Percentiles rank a stretch among this genome's conserved stretches.
phyloP scores from a whole-genome alignment of 176 grass and related monocot genomes.

The Aegilops longissima region DNA sequence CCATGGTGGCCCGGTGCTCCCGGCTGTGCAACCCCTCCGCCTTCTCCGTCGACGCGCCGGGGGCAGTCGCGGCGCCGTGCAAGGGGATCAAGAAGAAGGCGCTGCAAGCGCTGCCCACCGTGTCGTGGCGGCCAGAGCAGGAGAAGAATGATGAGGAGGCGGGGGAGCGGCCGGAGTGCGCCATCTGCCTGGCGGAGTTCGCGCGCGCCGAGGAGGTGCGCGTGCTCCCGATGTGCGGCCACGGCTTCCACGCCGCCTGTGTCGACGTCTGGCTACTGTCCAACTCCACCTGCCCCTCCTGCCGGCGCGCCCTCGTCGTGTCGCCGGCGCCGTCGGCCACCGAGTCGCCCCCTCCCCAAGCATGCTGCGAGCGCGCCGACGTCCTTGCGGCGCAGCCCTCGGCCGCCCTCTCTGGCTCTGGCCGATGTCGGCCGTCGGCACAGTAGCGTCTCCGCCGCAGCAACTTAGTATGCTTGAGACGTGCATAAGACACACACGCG shows the following conservation, averaged over 20 bases:
- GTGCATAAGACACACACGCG: too few species aligned
- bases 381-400: not conserved
- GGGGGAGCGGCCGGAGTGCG: conserved; percentile 54
- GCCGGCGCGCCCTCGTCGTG: conserved; percentile 55
- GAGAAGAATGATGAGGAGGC: not conserved
- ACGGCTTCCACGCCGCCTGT: conserved; percentile 82
- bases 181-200: conserved; percentile 78
- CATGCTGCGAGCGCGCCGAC: not conserved
- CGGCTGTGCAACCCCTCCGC: conserved; percentile 43
- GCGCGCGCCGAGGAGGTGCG: conserved; percentile 62
- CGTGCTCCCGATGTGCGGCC: conserved; percentile 72
- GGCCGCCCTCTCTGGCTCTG: not conserved
- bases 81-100: conserved; percentile 60
- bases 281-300: conserved; percentile 84
- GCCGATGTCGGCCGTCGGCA: not conserved
- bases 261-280: conserved; percentile 82
- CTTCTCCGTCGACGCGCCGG: conserved; percentile 28
- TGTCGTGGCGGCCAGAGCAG: conserved; percentile 32
- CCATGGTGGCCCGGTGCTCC: conserved; percentile 42
- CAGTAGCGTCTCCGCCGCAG: not conserved
- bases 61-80: not conserved
- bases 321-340: not conserved
- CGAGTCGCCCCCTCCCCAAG: not conserved
- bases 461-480: not conserved
- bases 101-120: conserved; percentile 55